Percentiles rank a stretch among this genome's conserved stretches.
These are phyloP conservation scores for Pogostemon cablin DNA, from an alignment of 257 asterid species.

Conservation along the genomic window DNA sequence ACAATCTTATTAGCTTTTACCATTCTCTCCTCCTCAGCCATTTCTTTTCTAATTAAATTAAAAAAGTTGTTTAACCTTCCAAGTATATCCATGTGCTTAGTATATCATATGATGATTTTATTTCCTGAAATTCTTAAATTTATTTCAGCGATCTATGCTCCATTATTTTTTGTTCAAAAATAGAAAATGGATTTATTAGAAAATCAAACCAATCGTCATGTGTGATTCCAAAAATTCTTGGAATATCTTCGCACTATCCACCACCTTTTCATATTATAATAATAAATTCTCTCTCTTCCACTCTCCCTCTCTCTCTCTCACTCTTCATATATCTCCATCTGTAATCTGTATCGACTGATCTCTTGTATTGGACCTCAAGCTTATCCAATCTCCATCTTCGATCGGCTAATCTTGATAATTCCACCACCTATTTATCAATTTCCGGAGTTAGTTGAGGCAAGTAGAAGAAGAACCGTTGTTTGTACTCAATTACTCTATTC, in stretches of 20 bases:
- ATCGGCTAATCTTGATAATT: not conserved
- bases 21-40: too few species aligned
- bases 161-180: too few species aligned
- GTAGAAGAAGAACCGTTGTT: not conserved
- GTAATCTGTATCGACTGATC: not conserved
- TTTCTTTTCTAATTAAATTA: too few species aligned
- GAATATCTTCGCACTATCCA: not conserved
- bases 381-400: not conserved
- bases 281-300: not conserved
- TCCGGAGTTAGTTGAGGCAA: not conserved
- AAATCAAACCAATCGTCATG: not conserved
- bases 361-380: too few species aligned
- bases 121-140: too few species aligned
- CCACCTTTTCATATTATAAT: not conserved
- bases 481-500: conserved; percentile 5
- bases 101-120: too few species aligned
- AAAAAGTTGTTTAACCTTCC: too few species aligned
- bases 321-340: not conserved
- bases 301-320: not conserved
- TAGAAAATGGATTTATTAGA: too few species aligned
- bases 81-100: too few species aligned
- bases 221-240: not conserved
- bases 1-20: too few species aligned
- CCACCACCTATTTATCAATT: not conserved
- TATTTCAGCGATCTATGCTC: not conserved